phyloP scores from a whole-genome alignment of 345 rosid genomes.

The Iberis pinnata region DNA sequence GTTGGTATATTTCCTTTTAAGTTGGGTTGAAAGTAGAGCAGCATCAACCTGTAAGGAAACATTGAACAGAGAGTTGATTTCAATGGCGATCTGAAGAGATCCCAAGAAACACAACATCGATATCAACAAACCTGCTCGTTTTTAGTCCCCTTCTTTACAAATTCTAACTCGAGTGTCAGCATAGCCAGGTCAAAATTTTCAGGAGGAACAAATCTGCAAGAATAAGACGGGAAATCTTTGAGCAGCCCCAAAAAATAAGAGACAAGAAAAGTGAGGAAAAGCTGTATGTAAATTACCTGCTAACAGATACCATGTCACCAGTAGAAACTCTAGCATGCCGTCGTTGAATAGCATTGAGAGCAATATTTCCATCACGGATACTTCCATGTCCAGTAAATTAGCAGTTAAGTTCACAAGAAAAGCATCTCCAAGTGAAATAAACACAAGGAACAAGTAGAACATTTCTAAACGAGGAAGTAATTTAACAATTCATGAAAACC shows the following conservation, averaged over 20 bases:
- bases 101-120: constrained; percentile 3
- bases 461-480: no score
- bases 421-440: no score
- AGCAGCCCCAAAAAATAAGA: neutral
- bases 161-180: constrained; percentile 79
- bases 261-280: neutral
- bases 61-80: constrained; percentile 4
- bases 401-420: constrained; percentile 43
- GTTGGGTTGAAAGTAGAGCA: constrained; percentile 62
- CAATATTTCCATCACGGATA: constrained; percentile 55
- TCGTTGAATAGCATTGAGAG: constrained; percentile 79
- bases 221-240: neutral
- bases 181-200: constrained; percentile 67
- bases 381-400: constrained; percentile 64
- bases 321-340: constrained; percentile 78
- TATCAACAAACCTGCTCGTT: constrained; percentile 61
- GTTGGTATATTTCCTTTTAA: constrained; percentile 63
- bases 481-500: neutral
- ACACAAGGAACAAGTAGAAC: neutral
- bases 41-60: constrained; percentile 70
- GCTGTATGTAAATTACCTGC: constrained; percentile 41
- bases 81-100: constrained; percentile 3
- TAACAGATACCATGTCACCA: constrained; percentile 57
- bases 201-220: constrained; percentile 68
- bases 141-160: constrained; percentile 84